Base-by-base conservation (phyloP, 2,329 filamentous ascomycete genomes). In the Phaeosphaeriaceae sp. region DNA sequence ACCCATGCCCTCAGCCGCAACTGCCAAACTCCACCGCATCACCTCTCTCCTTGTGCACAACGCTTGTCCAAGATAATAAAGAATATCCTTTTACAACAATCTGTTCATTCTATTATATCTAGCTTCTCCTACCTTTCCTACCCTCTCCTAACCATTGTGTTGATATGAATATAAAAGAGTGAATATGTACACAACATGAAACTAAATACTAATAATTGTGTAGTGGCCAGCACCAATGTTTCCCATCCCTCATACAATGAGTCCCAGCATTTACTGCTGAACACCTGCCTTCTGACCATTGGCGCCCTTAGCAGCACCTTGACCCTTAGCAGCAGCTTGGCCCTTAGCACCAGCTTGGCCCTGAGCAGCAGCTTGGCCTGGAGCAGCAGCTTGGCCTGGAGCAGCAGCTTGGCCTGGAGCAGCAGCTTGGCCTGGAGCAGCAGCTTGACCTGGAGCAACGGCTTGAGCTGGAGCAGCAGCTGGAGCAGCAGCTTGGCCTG, bases 321-420 rank as follows among this genome's bases (percentile, higher is more conserved):
- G 41, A 30, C 42, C 42, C 42, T 37, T 6, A 29, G 42, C 20
- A 29, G 42, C 20, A 15, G 29, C 17, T 13, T 33, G 32, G 28
- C 34, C 42, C 3, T 36, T 4, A 5, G 20, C 13, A n/a, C n/a
- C n/a, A 36, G 13, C 32, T 13, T 26, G 15, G 11, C 18, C 12
- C 26, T 40, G 26, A 21, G 35, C 35, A 21, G 35, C 35, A 28
- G 29, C 17, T 12, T 34, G 32, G 11, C 34, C 42, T 3, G 21
- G 12, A 15, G 33, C 16, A 28, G 13, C 42, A 12, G 18, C 12
- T 20, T 45, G 41, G 15, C 28, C 50, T 29, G 36, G 30, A 16
- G 42, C 33, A 9, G 40, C 46, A 39, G 32, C 45, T 12, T 43
- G 48, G 8, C 26, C 43, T 12, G 6, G 32, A 34, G 15, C 26